Evolutionary conservation across 2,329 filamentous ascomycete genomes (phyloP), one percentile per base, ranked within the genome.

Genomic region (Alternaria triticina): DNA sequence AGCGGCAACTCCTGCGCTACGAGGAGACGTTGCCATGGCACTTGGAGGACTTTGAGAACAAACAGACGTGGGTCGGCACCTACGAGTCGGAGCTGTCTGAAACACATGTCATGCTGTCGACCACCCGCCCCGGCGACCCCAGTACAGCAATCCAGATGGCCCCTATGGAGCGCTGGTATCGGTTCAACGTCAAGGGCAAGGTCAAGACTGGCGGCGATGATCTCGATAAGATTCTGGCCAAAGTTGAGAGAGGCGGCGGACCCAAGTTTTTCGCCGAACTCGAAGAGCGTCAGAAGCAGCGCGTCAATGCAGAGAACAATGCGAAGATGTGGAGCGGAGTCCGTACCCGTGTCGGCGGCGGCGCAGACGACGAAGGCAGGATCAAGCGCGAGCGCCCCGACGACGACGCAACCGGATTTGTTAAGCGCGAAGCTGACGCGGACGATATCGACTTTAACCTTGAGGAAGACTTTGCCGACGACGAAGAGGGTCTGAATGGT

Each of bases 1-100:
- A 91, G 62, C 83, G 83, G 54, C 83, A 86, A 45, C 84, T 88
- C 62, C 82, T 90, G 45, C 87, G 94, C 67, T 99, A 98, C 70
- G 96, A 98, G 78, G 96, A 99, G 79, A 93, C 95, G 5, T 84
- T 97, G 54, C 96, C 96, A 6, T 99, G 96, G 96, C 94, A 97
- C 78, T 81, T 99, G 36, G 96, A 99, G 77, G 96, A 99, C 78
- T 96, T 94, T 44, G 95, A 99, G 74, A 93, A 94, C 68, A 97
- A 95, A 79, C 95, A 97, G 72, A 91, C 92, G 3, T 98, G 94
- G 93, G 90, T 96, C 33, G 96, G 94, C 47, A 91, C 90, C 60
- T 97, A 98, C 72, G 92, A 98, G 73, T 91, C 91, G 25, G 92
- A 94, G 17, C 86, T 98, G 40, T 97, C 95, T 0, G 90, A 95